Evolutionary conservation across 352 stramenopile species (phyloP).

Genomic region (Globisporangium cylindrosporum): DNA sequence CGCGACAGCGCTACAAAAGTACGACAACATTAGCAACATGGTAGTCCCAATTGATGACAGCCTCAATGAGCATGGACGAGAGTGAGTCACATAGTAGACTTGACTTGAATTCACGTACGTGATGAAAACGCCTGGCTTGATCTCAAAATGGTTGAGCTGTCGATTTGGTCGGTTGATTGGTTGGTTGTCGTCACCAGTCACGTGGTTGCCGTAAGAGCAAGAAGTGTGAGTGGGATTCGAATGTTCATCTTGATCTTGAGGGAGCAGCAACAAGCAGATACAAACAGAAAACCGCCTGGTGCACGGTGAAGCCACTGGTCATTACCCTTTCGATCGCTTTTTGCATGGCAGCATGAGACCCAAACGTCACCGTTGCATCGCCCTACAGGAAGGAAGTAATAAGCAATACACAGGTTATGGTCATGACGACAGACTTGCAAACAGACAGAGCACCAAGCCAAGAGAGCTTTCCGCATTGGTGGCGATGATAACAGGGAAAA

Average conservation of each 20-base stretch:
- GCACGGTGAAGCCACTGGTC: background rate
- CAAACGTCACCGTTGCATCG: conserved; percentile 85
- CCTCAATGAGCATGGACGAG: background rate
- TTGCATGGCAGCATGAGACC: conserved; percentile 54
- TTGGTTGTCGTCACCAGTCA: conserved; percentile 1
- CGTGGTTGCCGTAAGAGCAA: conserved; percentile 20
- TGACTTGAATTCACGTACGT: conserved; percentile 35
- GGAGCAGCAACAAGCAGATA: background rate
- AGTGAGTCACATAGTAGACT: background rate
- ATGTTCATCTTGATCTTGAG: conserved; percentile 6
- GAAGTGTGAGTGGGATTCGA: conserved; percentile 19
- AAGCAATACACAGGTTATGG: background rate
- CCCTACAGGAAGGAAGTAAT: conserved; percentile 21
- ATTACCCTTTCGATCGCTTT: conserved; percentile 74
- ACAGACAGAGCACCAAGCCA: background rate
- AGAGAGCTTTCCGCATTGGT: background rate
- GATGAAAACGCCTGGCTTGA: conserved; percentile 83
- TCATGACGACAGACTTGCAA: too few relatives aligned
- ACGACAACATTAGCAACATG: background rate
- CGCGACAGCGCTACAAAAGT: conserved; percentile 33
- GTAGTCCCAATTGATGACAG: background rate
- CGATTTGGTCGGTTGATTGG: background rate
- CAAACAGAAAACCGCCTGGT: background rate
- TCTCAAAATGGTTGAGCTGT: conserved; percentile 77
- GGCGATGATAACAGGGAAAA: background rate